phyloP scores from a whole-genome alignment of 139 green algal species.

The Gonium pectorale region DNA sequence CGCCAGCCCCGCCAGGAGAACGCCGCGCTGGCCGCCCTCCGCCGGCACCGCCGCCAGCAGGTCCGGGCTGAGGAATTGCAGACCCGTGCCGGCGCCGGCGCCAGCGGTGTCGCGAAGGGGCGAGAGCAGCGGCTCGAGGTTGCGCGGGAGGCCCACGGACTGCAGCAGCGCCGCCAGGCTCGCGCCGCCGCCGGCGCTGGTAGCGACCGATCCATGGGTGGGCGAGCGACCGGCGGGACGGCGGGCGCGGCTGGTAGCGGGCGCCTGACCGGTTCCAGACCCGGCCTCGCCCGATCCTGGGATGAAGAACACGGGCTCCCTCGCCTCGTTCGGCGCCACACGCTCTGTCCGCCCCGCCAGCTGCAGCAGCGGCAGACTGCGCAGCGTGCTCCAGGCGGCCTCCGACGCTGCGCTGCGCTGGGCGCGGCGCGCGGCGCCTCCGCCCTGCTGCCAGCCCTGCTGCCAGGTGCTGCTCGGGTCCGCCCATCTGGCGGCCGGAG shows the following conservation, averaged over 20 bases:
- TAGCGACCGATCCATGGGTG: too few species aligned
- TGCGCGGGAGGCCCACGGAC: background rate
- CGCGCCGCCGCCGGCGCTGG: too few species aligned
- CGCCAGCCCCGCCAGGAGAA: constrained; percentile 13
- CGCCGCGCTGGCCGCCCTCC: constrained; percentile 1
- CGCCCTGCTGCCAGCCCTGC: too few species aligned
- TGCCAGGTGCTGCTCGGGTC: too few species aligned
- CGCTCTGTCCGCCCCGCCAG: background rate
- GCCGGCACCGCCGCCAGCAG: background rate
- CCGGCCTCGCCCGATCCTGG: too few species aligned
- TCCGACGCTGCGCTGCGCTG: background rate
- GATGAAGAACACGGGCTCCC: too few species aligned
- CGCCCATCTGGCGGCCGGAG: too few species aligned
- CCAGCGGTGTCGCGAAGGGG: background rate
- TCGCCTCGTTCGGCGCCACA: background rate
- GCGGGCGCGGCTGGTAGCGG: too few species aligned
- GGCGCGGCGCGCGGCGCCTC: background rate
- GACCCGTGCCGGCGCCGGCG: background rate
- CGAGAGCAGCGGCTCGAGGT: background rate
- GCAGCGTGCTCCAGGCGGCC: constrained; percentile 6
- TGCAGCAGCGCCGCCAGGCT: background rate
- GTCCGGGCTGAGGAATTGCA: background rate
- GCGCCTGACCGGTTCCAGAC: too few species aligned
- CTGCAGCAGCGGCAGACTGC: background rate
- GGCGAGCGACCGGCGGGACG: too few species aligned